Conservation (phyloP, 805 yeast species). For the Nakazawaea siamensis region DNA sequence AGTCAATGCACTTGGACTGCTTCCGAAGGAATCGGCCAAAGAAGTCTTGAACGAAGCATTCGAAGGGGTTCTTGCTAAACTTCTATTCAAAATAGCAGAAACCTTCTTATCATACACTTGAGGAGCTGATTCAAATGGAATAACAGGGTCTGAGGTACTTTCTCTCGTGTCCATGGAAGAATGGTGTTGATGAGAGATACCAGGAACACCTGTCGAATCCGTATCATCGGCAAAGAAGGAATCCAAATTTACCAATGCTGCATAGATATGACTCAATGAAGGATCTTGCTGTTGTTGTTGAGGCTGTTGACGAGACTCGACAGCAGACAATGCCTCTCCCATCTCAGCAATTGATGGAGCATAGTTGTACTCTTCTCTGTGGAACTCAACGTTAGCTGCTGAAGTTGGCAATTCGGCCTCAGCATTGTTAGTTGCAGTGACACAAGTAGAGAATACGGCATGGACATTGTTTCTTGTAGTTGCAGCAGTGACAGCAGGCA, state of each 20-base stretch:
- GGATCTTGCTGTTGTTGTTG: slow-evolving; percentile 44
- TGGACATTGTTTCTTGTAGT: slow-evolving; percentile 89
- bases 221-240: slow-evolving; percentile 74
- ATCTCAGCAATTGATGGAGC: slow-evolving; percentile 24
- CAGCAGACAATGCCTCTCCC: slow-evolving; percentile 40
- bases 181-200: slow-evolving; percentile 31
- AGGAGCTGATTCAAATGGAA: slow-evolving; percentile 65
- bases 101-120: slow-evolving; percentile 75
- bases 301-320: slow-evolving; percentile 24
- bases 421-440: slow-evolving; percentile 26
- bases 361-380: slow-evolving; percentile 50
- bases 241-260: slow-evolving; percentile 82
- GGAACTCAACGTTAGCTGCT: slow-evolving; percentile 41
- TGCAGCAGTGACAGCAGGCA: slow-evolving; percentile 88
- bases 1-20: slow-evolving; percentile 18
- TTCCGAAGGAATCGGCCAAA: slow-evolving; percentile 57
- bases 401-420: slow-evolving; percentile 27
- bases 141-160: slow-evolving; percentile 35
- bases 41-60: slow-evolving; percentile 71
- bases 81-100: slow-evolving; percentile 62
- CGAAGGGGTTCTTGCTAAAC: slow-evolving; percentile 67
- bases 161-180: slow-evolving; percentile 57
- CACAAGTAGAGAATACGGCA: slow-evolving; percentile 87
- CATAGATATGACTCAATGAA: slow-evolving; percentile 85
- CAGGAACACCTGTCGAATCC: slow-evolving; percentile 7